phyloP scores from a whole-genome alignment of 1,139 yeast species.

The Saccharomyces hybrid region DNA sequence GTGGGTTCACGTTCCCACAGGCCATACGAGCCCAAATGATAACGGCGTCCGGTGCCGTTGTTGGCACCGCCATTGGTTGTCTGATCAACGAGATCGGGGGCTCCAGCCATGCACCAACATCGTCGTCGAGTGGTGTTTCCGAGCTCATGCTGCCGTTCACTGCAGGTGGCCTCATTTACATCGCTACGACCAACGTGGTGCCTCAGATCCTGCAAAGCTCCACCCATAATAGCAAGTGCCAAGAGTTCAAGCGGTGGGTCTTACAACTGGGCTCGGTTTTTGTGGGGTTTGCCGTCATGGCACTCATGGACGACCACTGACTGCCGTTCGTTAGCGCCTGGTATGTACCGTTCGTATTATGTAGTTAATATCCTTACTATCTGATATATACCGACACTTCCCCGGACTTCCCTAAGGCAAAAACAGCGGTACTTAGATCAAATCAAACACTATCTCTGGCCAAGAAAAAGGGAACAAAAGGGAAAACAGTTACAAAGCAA shows the following conservation, averaged over 20 bases:
- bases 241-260: not conserved
- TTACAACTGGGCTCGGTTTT: conserved; percentile 4
- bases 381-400: not conserved
- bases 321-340: not conserved
- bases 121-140: conserved; percentile 20
- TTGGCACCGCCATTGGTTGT: conserved; percentile 58
- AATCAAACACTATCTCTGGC: not conserved
- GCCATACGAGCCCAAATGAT: conserved; percentile 57
- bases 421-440: not conserved
- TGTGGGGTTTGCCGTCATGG: conserved; percentile 6
- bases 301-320: conserved; percentile 3
- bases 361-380: not conserved
- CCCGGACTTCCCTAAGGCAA: not conserved
- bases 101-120: conserved; percentile 2
- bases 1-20: conserved; percentile 53
- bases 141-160: conserved; percentile 59
- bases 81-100: conserved; percentile 30
- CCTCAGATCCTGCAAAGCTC: conserved; percentile 46
- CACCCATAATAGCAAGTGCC: conserved; percentile 15
- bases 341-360: not conserved
- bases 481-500: too few relatives aligned
- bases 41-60: conserved; percentile 53
- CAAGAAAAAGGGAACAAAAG: not conserved
- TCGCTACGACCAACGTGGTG: conserved; percentile 57
- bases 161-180: conserved; percentile 62